These are phyloP conservation scores for Clavariopsis aquatica DNA, from an alignment of 495 filamentous ascomycete genomes.

Conservation along the genomic window DNA sequence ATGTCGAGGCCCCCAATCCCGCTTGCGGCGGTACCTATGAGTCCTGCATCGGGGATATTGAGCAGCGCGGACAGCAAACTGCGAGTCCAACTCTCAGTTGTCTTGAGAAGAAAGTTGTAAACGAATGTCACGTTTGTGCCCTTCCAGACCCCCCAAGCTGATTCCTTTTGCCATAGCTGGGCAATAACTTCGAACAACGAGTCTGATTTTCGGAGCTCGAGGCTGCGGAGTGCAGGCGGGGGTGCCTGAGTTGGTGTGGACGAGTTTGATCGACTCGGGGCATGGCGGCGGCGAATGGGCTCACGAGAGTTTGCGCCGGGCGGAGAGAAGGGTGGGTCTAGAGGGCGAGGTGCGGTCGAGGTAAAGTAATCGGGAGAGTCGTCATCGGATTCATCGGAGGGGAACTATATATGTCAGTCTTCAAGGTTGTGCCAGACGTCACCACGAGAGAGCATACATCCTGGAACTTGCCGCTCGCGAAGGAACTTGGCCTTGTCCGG, in stretches of 20 bases:
- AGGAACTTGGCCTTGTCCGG: conserved; percentile 39
- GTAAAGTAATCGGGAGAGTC: conserved; percentile 82
- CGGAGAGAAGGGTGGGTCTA: conserved; percentile 52
- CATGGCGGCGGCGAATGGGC: conserved; percentile 26
- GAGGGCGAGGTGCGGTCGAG: conserved; percentile 58
- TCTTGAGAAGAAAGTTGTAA: conserved; percentile 79
- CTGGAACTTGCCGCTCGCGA: conserved; percentile 50
- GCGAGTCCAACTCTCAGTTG: conserved; percentile 81
- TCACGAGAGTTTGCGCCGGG: conserved; percentile 45
- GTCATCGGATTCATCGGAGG: conserved; percentile 54
- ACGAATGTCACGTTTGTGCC: conserved; percentile 88
- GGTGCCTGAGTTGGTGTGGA: conserved; percentile 45
- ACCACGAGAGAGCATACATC: conserved; percentile 48
- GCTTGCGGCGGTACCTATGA: conserved; percentile 42
- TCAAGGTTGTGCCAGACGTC: neutral
- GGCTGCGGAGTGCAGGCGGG: conserved; percentile 57
- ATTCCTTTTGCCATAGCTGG: conserved; percentile 85
- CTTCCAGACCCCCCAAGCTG: conserved; percentile 92
- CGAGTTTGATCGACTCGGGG: conserved; percentile 35
- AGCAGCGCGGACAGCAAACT: conserved; percentile 79
- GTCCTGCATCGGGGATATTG: conserved; percentile 76
- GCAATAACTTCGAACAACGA: conserved; percentile 78
- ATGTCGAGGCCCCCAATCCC: conserved; percentile 55
- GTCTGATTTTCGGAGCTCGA: conserved; percentile 66
- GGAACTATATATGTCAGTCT: conserved; percentile 45